phyloP scores from a whole-genome alignment of 352 stramenopile species.

The Globisporangium nodosum region DNA sequence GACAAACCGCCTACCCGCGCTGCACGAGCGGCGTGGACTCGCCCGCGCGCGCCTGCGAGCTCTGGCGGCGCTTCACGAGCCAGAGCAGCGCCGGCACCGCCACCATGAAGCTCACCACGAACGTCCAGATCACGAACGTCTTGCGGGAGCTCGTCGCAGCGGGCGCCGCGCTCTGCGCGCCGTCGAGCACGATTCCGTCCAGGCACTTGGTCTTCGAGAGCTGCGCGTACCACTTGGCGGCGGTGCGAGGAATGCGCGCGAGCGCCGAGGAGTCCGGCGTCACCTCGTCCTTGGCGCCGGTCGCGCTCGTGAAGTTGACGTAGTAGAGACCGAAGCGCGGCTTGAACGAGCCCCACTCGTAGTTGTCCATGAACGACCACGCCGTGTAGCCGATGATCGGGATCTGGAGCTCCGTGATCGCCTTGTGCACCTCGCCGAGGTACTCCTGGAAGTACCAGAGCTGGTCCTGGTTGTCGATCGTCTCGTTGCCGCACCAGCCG shows the following conservation, averaged over 20 bases:
- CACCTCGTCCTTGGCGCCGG: conserved; percentile 18
- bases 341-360: conserved; percentile 81
- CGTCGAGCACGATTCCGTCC: conserved; percentile 1
- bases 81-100: conserved; percentile 16
- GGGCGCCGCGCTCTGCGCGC: background rate
- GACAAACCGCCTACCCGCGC: background rate
- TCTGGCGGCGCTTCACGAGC: conserved; percentile 13
- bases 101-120: conserved; percentile 18
- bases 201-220: conserved; percentile 12
- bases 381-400: conserved; percentile 89
- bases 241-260: conserved; percentile 13
- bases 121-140: conserved; percentile 5
- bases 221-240: conserved; percentile 12
- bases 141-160: background rate
- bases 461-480: conserved; percentile 44
- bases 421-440: conserved; percentile 52
- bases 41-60: conserved; percentile 6
- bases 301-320: conserved; percentile 7
- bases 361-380: conserved; percentile 94
- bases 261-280: conserved; percentile 4
- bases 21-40: conserved; percentile 4
- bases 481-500: conserved; percentile 48
- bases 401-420: conserved; percentile 49
- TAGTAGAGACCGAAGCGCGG: conserved; percentile 25
- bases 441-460: conserved; percentile 54